Base-by-base conservation (phyloP, 371 early-diverging fungal species). In the Coelomomyces lativittatus region DNA sequence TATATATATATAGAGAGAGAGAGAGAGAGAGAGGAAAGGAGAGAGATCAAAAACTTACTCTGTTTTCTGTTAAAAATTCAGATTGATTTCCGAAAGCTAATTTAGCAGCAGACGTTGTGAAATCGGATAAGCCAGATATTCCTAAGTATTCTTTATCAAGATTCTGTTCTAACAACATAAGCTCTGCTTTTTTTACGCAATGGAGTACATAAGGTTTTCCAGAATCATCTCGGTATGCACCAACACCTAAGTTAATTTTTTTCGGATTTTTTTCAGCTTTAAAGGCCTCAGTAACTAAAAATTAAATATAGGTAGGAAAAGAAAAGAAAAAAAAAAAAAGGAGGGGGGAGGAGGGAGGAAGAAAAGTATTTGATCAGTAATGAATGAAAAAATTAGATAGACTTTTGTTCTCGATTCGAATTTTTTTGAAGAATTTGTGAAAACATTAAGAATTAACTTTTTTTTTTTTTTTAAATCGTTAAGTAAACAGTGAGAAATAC, bases 231-330 rank as follows among this genome's bases (percentile, higher is more conserved):
- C 95, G 83, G 70, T 92, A 96, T 30, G 95, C 97, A 58, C 97
- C 97, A 25, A 91, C 93, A 56, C 96, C 91, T 49, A 96, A 71
- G 75, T 93, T 93, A 81, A 93, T 95, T 80, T 93, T 96, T 52
- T 68, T 69, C 12, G 88, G 63, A 60, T 86, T 80, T 38, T 62
- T 64, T 58, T 95, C 92, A 51, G 71, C 81, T 80, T 86, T 90
- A 79, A 81, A 96, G 24, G 93, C 93, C 60, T 91, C 97, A 45
- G 88, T 87, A 49, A 96, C 84, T 26, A 64, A n/a, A n/a, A n/a
- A n/a, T n/a, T n/a, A n/a, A n/a, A n/a, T n/a, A n/a, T n/a, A n/a
- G n/a, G n/a, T n/a, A n/a, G n/a, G 67, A 7, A 53, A 12, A 23
- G 15, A 15, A 34, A n/a, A 15, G 34, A 34, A n/a, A 47, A 48